Base-by-base conservation (phyloP, 2,329 filamentous ascomycete genomes). In the Aspergillus pseudoviridinutans region DNA sequence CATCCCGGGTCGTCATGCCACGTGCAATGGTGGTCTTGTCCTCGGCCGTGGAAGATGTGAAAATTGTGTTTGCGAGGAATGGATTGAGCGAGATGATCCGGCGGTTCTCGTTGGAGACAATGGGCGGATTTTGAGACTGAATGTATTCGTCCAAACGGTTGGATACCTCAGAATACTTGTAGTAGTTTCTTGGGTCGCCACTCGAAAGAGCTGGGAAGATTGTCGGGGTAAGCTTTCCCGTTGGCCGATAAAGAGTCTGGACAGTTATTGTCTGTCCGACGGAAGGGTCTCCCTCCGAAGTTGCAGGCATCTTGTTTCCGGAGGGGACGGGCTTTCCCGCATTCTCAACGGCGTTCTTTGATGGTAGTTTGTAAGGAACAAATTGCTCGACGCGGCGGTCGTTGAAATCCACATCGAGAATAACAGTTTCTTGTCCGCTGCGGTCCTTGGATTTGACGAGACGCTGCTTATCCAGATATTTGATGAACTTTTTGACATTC, bases 401-500 rank as follows among this genome's bases (percentile, higher is more conserved):
- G 20, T 81, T 74, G 69, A 88, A 89, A 67, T 88, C 85, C 50
- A 88, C 81, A 63, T 88, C 86, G 17, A 84, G 61, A 51, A 89
- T 83, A 10, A 87, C 79, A 0, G 83, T 84, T 66, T 89, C 86
- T 38, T 85, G 82, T 4, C 84, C 84, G 59, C 82, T 84, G 38
- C 84, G 80, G 51, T 88, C 86, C 68, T 89, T 89, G 49, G 80
- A 81, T 65, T 86, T 87, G 63, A 87, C 71, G n/a, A 88, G 74
- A 20, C 78, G 70, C 50, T 83, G 76, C 70, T 88, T 89, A 69
- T 88, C 86, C 9, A 89, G 76, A 54, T 82, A 77, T 64, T 88
- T 89, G 72, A 89, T 82, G 68, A 89, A 88, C 63, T 87, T 89
- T 67, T 85, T 86, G 58, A 86, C 81, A 59, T 84, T 88, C 73